Conservation (phyloP, 495 filamentous ascomycete genomes). For the Penicillium alfredii region DNA sequence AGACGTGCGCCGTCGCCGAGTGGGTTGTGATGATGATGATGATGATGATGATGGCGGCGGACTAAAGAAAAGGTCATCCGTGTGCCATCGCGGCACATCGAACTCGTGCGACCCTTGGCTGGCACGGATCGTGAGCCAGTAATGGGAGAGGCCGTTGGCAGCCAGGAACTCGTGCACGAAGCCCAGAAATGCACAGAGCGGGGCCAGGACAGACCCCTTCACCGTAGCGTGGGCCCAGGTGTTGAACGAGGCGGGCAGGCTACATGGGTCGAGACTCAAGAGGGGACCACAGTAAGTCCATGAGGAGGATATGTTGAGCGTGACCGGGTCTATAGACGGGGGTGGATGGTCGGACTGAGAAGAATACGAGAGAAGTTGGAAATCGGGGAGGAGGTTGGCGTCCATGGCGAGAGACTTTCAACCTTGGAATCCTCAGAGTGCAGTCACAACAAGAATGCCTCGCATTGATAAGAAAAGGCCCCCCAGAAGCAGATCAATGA, state of each 20-base stretch:
- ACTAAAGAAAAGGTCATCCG: constrained; percentile 23
- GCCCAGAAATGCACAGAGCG: constrained; percentile 17
- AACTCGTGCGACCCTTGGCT: constrained; percentile 12
- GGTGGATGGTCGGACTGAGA: not conserved
- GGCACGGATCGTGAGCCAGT: constrained; percentile 22
- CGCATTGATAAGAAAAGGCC: too few species aligned
- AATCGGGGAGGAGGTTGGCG: constrained; percentile 10
- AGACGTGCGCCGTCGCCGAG: too few species aligned
- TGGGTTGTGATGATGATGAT: too few species aligned
- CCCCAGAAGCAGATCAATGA: too few species aligned
- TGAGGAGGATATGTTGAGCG: constrained; percentile 16
- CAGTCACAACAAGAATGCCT: too few species aligned
- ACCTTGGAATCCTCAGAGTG: too few species aligned
- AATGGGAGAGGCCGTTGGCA: constrained; percentile 15
- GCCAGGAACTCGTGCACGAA: constrained; percentile 16
- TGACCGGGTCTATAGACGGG: too few species aligned
- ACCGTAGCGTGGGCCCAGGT: constrained; percentile 18
- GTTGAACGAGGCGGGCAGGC: constrained; percentile 19
- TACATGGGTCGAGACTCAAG: constrained; percentile 10
- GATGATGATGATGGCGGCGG: not conserved
- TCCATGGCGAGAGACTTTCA: constrained; percentile 6
- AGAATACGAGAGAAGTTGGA: constrained; percentile 8
- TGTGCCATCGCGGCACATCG: constrained; percentile 22
- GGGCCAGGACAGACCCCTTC: constrained; percentile 11
- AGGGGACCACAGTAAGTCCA: constrained; percentile 26